Conservation (phyloP, 495 filamentous ascomycete genomes). For the Penicillium maclennaniae region DNA sequence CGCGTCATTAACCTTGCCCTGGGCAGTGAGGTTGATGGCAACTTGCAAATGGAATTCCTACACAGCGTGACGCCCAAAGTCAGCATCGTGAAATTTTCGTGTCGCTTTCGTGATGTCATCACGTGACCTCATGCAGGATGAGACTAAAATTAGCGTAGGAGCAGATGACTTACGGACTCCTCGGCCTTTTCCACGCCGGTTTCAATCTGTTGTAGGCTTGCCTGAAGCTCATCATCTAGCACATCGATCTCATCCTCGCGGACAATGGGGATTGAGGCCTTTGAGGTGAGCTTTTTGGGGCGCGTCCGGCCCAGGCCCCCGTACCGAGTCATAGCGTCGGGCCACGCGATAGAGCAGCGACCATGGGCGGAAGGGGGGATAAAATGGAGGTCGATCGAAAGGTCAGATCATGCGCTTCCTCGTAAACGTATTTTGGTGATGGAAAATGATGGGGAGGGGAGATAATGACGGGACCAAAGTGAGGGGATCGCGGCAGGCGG, state of each 20-base stretch:
- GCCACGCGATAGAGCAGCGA: conserved; percentile 44
- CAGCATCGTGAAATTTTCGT: conserved; percentile 29
- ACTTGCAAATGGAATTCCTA: conserved; percentile 99
- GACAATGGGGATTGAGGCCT: conserved; percentile 79
- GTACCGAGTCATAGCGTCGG: conserved; percentile 67
- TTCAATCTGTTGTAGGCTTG: conserved; percentile 73
- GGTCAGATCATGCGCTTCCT: conserved; percentile 51
- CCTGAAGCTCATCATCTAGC: conserved; percentile 63
- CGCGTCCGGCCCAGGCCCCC: conserved; percentile 56
- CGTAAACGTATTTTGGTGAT: conserved; percentile 55
- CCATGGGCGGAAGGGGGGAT: conserved; percentile 36
- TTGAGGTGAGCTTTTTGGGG: conserved; percentile 87
- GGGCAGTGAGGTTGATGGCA: conserved; percentile 74
- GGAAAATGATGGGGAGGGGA: conserved; percentile 43
- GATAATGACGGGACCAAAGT: conserved; percentile 57
- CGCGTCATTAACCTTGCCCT: conserved; percentile 66
- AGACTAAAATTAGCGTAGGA: conserved; percentile 37
- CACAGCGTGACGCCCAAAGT: conserved; percentile 15
- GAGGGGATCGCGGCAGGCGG: conserved; percentile 38
- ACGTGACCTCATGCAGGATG: conserved; percentile 52
- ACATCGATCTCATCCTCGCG: conserved; percentile 85
- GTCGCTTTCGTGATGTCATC: conserved; percentile 37
- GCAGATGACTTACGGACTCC: conserved; percentile 77
- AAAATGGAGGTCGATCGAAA: conserved; percentile 45
- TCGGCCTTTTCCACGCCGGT: conserved; percentile 96